Base-by-base conservation (phyloP, 164 flowering plant species). In the Houttuynia cordata region DNA sequence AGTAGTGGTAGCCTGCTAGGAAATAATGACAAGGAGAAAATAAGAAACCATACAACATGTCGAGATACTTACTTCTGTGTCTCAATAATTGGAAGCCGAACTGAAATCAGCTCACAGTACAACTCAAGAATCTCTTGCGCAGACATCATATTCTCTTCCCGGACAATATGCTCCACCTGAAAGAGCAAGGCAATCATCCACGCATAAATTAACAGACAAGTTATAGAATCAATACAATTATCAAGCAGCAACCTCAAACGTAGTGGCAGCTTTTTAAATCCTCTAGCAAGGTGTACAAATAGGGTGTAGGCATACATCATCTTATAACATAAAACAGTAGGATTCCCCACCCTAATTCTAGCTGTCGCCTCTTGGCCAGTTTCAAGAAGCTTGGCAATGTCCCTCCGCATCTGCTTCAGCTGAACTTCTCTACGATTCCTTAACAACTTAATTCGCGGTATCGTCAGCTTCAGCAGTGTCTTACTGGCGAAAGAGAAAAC, bases 91-190 rank as follows among this genome's bases (percentile, higher is more conserved):
- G 99, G 99, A 66, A 91, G 89, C 1, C 99, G 97, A 22, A 85
- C 97, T 34, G 80, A 60, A 62, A 94, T 82, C 62, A 94, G 96
- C 79, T 94, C 99, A 61, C 88, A 91, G 61, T 79, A 94, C 10
- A 94, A 78, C 82, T 94, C 97, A 67, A 94, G 53, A 56, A 94
- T 82, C 78, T 88, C 99, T 56, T 94, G 99, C 22, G 96, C 96
- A 51, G 95, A 97, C 96, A 91, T 88, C 95, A 91, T 91, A 67
- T 88, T 94, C 84, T 91, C 93, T 73, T 94, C 99, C 65, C 96
- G 75, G 50, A 94, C 76, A 18, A 94, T 88, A 78, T 94, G 97
- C 80, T 94, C 99, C 24, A 91, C 99, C 99, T 94, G 68, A 64
- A 71, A 60, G 19, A 20, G 55, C 21, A 52, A 8, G n/a, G 17